Evolutionary conservation across 257 asterid genomes (phyloP), one percentile per base, ranked within the genome.

Genomic region (Euphrasia confusa): DNA sequence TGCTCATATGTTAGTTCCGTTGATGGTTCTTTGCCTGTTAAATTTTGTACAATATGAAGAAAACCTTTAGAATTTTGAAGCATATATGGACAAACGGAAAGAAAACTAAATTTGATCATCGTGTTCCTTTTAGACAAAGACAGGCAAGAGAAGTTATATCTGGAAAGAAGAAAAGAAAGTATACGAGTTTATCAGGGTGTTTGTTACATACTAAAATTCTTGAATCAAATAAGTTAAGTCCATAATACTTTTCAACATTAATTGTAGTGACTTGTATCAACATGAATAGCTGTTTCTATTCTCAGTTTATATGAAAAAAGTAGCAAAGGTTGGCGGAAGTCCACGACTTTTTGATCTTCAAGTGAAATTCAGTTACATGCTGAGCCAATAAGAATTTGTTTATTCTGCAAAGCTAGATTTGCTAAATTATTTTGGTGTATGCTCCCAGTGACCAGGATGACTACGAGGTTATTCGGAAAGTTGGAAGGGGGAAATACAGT

Each of bases 401-500:
- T 69, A 12, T 37, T 58, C 17, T 66, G 9, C 33, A 60, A 60
- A 49, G 21, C 54, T 52, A 28, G 61, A 40, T 42, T 57, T 53
- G 24, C 67, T 62, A 53, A 68, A 49, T 62, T 54, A 53, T 32
- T 70, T 63, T 72, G 18, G 14, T 45, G 5, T 70, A 39, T n/a
- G 59, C 45, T 75, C 67, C 58, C 84, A 90, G 97, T 10, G 95
- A 83, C 62, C 96, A 90, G 75, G 96, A 90, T 75, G 95, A 87
- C 54, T 90, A 90, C 63, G 97, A 90, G 78, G 89, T 90, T 52
- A 95, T 90, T 68, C 91, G 97, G 44, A 87, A 87, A 79, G 97
- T 90, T 50, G 97, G 97, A 69, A 87, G 96, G 79, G 97, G 97
- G 40, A 90, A 90, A 69, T 90, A 90, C 76, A 90, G 97, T 68